Percentiles rank a stretch among this genome's conserved stretches.
These are phyloP conservation scores for Acanthamoeba lenticulata DNA, from an alignment of 208 protist species.

Conservation along the genomic window DNA sequence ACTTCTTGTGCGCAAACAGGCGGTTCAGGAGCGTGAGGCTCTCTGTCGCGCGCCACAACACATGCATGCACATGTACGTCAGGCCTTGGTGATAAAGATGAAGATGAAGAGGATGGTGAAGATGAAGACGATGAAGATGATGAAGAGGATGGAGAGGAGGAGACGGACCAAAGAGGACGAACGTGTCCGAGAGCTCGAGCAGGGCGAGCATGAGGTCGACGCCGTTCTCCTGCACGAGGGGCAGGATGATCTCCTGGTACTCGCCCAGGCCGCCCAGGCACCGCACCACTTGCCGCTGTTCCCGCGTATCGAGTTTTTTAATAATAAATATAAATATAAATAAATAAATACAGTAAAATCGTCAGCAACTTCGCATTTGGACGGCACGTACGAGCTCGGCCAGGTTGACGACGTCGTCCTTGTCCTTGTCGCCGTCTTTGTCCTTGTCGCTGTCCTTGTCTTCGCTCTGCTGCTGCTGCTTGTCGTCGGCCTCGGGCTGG, in stretches of 20 bases:
- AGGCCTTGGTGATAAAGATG: background rate
- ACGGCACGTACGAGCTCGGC: background rate
- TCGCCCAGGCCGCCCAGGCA: conserved; percentile 43
- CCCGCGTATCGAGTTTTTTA: background rate
- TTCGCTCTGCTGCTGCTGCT: background rate
- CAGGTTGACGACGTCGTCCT: background rate
- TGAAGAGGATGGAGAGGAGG: background rate
- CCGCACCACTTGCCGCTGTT: conserved; percentile 21
- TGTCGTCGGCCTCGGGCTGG: background rate
- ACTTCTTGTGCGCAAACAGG: conserved; percentile 74
- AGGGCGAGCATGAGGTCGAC: conserved; percentile 53
- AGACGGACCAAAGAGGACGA: conserved; percentile 29
- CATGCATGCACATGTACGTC: background rate
- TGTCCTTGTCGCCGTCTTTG: background rate
- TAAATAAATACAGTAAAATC: background rate
- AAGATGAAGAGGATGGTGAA: background rate
- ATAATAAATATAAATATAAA: background rate
- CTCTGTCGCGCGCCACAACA: conserved; percentile 12
- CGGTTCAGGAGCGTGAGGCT: conserved; percentile 37
- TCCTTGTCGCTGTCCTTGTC: background rate
- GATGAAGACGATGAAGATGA: background rate
- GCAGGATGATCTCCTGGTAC: conserved; percentile 69
- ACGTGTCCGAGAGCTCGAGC: conserved; percentile 41
- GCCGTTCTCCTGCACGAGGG: conserved; percentile 47
- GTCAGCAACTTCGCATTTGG: background rate